Evolutionary conservation across 176 grass and related monocot species (phyloP), one percentile per base, ranked within the genome.

Genomic region (Calamus simplicifolius): DNA sequence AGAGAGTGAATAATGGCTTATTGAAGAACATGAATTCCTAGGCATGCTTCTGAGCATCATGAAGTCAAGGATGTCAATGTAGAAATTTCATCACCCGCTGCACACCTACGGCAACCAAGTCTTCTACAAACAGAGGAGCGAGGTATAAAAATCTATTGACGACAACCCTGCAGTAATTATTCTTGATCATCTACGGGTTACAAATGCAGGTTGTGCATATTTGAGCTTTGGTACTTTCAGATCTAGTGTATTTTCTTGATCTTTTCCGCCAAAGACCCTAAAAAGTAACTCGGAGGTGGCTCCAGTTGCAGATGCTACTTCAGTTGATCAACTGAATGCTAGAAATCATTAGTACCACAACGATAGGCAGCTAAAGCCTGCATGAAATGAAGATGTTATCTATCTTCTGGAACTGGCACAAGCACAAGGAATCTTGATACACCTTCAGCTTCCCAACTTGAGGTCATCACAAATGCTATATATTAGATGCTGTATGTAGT

Each of bases 91-190:
- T 52, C 67, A 60, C 53, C 80, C 50, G 53, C 87, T 63, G 92
- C 55, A 64, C 74, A 80, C 54, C 73, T 98, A 10, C 81, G 85
- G 63, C 79, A 64, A 82, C 70, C 88, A 78, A 98, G 59, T 77
- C 57, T 92, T 77, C 57, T 92, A 54, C 76, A 92, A 25, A 75
- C 85, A 8, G 84, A 91, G 48, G 87, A 94, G 70, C 66, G 73
- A 69, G 56, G 69, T 28, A 67, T n/a, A 62, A 52, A 69, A 71
- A 49, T 28, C 69, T 72, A 48, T 68, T 3, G 84, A 88, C 55
- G 80, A 87, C 61, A 91, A 77, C 54, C 87, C 93, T 75, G 93
- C 93, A 67, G 93, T 98, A 69, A 98, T 98, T 68, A 98, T 98
- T 67, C 93, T 87, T 19, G 77, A 98, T 66, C 87, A 98, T 85